Conservation (phyloP, 2,329 filamentous ascomycete species). For the Ceratocystis cubensis region DNA sequence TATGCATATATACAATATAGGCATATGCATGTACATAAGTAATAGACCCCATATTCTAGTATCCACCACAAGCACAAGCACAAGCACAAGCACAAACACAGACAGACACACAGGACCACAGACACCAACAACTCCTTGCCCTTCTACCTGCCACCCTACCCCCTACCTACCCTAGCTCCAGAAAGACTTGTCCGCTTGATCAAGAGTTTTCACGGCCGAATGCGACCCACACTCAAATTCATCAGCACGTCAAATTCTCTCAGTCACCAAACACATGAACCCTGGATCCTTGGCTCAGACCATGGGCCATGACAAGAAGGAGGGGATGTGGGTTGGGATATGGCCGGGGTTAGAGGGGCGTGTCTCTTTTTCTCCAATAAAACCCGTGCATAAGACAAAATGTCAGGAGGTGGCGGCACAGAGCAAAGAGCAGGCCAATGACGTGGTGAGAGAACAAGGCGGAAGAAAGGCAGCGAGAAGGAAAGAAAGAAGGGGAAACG, state of each 20-base stretch:
- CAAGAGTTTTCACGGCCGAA: constrained; percentile 12
- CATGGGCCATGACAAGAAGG: constrained; percentile 6
- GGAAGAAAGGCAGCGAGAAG: background rate
- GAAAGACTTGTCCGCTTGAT: background rate
- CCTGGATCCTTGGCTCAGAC: constrained; percentile 4
- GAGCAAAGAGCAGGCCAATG: background rate
- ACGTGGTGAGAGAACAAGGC: constrained; percentile 6
- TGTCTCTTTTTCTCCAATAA: background rate
- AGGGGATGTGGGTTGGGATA: background rate
- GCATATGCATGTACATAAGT: background rate
- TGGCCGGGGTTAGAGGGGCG: background rate
- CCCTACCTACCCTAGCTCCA: background rate
- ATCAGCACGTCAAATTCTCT: constrained; percentile 11
- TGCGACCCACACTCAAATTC: constrained; percentile 8
- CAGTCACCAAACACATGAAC: constrained; percentile 3
- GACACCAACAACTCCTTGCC: background rate
- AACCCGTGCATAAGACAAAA: background rate
- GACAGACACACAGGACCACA: background rate
- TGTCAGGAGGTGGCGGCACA: constrained; percentile 7
- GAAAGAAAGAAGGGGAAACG: background rate
- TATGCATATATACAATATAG: background rate
- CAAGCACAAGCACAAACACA: background rate
- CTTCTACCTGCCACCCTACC: background rate
- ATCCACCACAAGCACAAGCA: background rate
- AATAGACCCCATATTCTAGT: background rate